A percentile compares a stretch with the other conserved stretches of the same genome.
Conservation (phyloP, 2,329 filamentous ascomycete genomes). For the Paecilomyces dactylethromorphus region DNA sequence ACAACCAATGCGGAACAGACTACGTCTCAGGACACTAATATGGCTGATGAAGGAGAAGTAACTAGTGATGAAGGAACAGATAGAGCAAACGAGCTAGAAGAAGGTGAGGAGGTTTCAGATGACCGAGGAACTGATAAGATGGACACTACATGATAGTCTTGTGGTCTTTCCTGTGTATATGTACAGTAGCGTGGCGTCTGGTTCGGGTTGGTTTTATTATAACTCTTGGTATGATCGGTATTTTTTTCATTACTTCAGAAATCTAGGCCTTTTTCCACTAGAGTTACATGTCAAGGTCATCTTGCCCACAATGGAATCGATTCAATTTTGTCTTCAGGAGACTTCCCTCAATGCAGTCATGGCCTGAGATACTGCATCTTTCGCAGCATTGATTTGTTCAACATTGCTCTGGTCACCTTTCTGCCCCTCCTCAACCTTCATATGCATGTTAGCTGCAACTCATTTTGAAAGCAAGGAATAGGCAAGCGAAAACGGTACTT, state of each 20-base stretch:
- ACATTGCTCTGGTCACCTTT: constrained; percentile 34
- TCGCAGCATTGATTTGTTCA: constrained; percentile 34
- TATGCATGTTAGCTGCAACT: not conserved
- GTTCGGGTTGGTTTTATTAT: constrained; percentile 4
- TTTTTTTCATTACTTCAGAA: not conserved
- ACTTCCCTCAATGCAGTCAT: constrained; percentile 34
- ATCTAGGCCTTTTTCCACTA: not conserved
- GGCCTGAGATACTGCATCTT: constrained; percentile 34
- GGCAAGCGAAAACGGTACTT: constrained; percentile 31
- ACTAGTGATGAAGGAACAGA: constrained; percentile 26
- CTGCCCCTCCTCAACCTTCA: constrained; percentile 31
- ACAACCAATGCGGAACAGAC: constrained; percentile 33
- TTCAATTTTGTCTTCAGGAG: constrained; percentile 16
- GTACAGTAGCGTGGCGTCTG: constrained; percentile 4
- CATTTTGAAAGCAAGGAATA: constrained; percentile 2
- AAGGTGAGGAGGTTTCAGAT: constrained; percentile 44
- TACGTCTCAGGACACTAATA: constrained; percentile 48
- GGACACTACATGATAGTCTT: constrained; percentile 51
- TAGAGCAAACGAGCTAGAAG: constrained; percentile 39
- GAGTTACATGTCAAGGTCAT: not conserved
- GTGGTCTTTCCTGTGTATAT: constrained; percentile 9
- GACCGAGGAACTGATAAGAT: constrained; percentile 53
- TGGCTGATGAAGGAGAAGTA: constrained; percentile 48
- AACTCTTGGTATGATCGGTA: not conserved
- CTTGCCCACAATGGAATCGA: not conserved